Percentiles rank a stretch among this genome's conserved stretches.
These are phyloP conservation scores for Francoa sonchifolia DNA, from an alignment of 441 rosid genomes.

Conservation along the genomic window DNA sequence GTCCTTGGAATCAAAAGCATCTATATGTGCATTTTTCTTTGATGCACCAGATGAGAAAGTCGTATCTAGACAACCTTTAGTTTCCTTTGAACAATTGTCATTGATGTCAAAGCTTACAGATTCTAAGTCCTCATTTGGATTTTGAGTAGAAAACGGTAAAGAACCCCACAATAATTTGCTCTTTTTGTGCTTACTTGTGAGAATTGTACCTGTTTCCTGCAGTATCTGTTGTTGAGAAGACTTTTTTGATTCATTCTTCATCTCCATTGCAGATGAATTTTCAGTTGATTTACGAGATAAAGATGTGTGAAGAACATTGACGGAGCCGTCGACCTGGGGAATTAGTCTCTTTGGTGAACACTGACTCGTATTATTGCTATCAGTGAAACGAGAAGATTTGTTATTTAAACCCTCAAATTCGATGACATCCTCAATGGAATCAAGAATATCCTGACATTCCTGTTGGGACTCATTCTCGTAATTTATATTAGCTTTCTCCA, in stretches of 20 bases:
- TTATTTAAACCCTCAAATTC: constrained; percentile 34
- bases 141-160: constrained; percentile 39
- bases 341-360: constrained; percentile 28
- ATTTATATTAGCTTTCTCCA: constrained; percentile 75
- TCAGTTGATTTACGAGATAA: constrained; percentile 24
- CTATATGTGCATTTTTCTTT: constrained; percentile 19
- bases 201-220: constrained; percentile 17
- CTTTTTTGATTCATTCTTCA: constrained; percentile 26
- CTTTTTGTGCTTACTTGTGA: constrained; percentile 25
- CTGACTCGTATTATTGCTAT: constrained; percentile 14
- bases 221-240: constrained; percentile 16
- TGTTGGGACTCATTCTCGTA: constrained; percentile 76
- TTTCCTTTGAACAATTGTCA: constrained; percentile 23
- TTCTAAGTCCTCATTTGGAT: constrained; percentile 24
- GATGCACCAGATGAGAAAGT: constrained; percentile 17
- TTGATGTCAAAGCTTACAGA: constrained; percentile 13
- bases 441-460: constrained; percentile 96
- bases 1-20: constrained; percentile 22
- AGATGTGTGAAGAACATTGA: constrained; percentile 28
- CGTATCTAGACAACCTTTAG: constrained; percentile 13
- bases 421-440: constrained; percentile 53
- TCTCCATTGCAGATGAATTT: constrained; percentile 29
- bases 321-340: constrained; percentile 38
- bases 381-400: constrained; percentile 19
- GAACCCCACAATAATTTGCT: constrained; percentile 56